Evolutionary conservation across 108 stramenopile genomes (phyloP).

Genomic region (Cyclotella sp.): DNA sequence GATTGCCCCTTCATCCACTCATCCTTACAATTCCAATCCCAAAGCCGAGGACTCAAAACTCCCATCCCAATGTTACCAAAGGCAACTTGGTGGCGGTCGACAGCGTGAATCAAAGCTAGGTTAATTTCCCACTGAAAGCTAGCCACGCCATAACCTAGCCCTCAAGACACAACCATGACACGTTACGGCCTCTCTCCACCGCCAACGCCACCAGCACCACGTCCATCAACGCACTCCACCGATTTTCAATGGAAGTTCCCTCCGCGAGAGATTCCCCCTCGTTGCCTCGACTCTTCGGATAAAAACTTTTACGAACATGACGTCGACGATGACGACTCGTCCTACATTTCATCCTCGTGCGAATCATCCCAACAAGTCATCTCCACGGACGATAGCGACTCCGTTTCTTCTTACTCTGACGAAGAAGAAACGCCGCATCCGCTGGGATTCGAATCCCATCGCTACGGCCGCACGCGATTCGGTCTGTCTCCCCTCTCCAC

Average conservation of each 20-base stretch:
- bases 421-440: constrained; percentile 74
- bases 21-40: no score
- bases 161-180: constrained; percentile 44
- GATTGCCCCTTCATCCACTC: no score
- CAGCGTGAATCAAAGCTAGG: no score
- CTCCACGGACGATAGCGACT: neutral
- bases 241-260: constrained; percentile 50
- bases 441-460: constrained; percentile 63
- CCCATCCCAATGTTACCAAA: no score
- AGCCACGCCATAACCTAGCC: no score
- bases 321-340: constrained; percentile 11
- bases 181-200: constrained; percentile 56
- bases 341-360: constrained; percentile 1
- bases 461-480: constrained; percentile 63
- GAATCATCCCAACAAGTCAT: constrained; percentile 1
- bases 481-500: constrained; percentile 49
- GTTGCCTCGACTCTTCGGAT: neutral
- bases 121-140: no score
- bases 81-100: no score
- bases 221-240: constrained; percentile 11
- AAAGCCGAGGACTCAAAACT: no score
- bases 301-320: constrained; percentile 3
- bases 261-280: constrained; percentile 23
- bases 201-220: constrained; percentile 8
- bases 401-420: constrained; percentile 18